These are phyloP conservation scores for Chlorella sp. DNA, from an alignment of 139 green algal genomes.

Conservation along the genomic window DNA sequence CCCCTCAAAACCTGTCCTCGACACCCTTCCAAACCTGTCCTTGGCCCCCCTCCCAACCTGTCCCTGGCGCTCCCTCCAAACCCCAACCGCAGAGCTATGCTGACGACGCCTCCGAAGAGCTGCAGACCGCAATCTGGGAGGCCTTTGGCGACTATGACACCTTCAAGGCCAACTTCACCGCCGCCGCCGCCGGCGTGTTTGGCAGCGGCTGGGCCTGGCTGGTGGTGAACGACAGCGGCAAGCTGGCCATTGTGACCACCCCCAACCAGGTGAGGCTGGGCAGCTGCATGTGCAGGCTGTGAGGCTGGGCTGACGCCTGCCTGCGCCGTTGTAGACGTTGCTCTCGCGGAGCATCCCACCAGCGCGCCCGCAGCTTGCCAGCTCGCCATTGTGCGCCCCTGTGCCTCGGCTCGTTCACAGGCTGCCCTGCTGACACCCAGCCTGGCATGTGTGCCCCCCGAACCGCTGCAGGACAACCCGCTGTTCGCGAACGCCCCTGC, in stretches of 20 bases:
- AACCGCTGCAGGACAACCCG: slow-evolving; percentile 27
- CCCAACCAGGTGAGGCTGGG: slow-evolving; percentile 51
- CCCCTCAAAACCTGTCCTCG: no score
- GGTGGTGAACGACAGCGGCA: not conserved
- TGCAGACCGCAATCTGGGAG: slow-evolving; percentile 43
- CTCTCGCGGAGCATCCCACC: no score
- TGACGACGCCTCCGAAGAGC: not conserved
- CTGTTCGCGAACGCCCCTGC: slow-evolving; percentile 3
- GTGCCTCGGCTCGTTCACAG: no score
- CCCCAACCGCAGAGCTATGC: not conserved
- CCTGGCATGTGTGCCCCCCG: no score
- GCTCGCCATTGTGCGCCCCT: no score
- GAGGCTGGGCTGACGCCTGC: no score
- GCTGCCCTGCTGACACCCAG: no score
- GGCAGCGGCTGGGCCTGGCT: slow-evolving; percentile 64
- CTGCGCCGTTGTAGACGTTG: no score
- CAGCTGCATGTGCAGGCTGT: no score
- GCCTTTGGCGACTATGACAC: slow-evolving; percentile 60
- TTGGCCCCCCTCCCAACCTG: no score
- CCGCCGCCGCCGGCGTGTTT: slow-evolving; percentile 52
- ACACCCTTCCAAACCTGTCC: no score
- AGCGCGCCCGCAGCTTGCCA: no score
- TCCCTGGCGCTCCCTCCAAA: not conserved
- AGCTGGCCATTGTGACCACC: slow-evolving; percentile 57
- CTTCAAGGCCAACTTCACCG: slow-evolving; percentile 53